Conservation (phyloP, 805 yeast genomes). For the Monosporozyma unispora region DNA sequence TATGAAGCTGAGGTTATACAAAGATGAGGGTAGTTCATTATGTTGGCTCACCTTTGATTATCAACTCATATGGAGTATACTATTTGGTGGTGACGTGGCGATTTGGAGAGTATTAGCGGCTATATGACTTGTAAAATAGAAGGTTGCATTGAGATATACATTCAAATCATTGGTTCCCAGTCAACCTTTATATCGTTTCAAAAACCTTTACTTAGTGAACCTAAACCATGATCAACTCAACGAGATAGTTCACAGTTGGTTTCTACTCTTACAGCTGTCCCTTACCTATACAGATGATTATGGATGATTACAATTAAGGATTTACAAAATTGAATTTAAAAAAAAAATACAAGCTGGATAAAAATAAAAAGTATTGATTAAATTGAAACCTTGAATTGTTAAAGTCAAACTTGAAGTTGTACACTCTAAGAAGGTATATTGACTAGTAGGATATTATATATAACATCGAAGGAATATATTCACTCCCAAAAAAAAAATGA, state of each 20-base stretch:
- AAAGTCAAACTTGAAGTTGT: not conserved
- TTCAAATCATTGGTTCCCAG: no score
- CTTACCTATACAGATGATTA: not conserved
- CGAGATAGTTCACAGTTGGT: not conserved
- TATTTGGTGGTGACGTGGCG: no score
- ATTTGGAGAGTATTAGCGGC: no score
- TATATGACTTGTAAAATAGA: no score
- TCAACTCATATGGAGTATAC: no score
- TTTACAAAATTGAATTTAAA: not conserved
- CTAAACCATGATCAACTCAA: no score
- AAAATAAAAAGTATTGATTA: not conserved
- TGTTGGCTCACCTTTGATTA: no score
- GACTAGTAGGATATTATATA: not conserved
- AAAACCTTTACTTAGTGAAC: no score
- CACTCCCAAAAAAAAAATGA: not conserved
- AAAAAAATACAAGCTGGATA: not conserved
- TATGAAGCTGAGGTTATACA: no score
- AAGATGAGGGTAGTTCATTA: no score
- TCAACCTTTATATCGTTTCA: no score
- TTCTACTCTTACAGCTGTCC: not conserved
- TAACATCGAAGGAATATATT: not conserved
- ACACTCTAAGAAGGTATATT: not conserved
- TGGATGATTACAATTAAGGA: not conserved
- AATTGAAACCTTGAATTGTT: not conserved
- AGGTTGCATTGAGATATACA: no score